Percentiles rank a stretch among this genome's conserved stretches.
Conservation (phyloP, 2,329 filamentous ascomycete species). For the Elsinoe necatrix region DNA sequence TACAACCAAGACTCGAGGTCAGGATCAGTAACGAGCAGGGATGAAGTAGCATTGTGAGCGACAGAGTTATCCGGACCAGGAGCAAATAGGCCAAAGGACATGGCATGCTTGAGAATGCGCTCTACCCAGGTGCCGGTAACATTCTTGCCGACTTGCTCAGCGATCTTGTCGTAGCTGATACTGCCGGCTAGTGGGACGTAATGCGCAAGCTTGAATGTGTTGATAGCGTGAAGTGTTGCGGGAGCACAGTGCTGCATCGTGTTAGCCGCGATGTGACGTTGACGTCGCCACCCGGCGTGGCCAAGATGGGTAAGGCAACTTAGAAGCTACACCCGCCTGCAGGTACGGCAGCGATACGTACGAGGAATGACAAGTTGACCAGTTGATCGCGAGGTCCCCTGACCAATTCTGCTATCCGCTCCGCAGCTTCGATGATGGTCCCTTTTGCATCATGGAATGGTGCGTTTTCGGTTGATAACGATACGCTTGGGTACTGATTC, state of each 20-base stretch:
- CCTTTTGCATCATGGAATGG: slow-evolving; percentile 15
- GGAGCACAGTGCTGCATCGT: slow-evolving; percentile 14
- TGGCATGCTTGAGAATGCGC: slow-evolving; percentile 20
- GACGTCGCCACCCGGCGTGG: slow-evolving; percentile 7
- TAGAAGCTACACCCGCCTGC: not conserved
- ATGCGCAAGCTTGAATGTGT: slow-evolving; percentile 11
- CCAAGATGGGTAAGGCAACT: slow-evolving; percentile 6
- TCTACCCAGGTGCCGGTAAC: slow-evolving; percentile 19
- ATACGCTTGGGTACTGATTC: slow-evolving; percentile 12
- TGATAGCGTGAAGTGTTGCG: slow-evolving; percentile 15
- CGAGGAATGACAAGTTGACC: slow-evolving; percentile 15
- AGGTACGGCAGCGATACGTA: not conserved
- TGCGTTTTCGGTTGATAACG: slow-evolving; percentile 16
- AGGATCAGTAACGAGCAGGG: slow-evolving; percentile 21
- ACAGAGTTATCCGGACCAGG: slow-evolving; percentile 17
- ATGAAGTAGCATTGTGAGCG: slow-evolving; percentile 19
- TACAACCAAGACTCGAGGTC: slow-evolving; percentile 22
- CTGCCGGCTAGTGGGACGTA: slow-evolving; percentile 12
- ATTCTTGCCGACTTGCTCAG: slow-evolving; percentile 14
- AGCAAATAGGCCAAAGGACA: slow-evolving; percentile 20
- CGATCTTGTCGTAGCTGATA: slow-evolving; percentile 15
- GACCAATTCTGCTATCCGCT: slow-evolving; percentile 15
- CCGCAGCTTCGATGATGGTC: slow-evolving; percentile 15
- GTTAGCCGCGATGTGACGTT: slow-evolving; percentile 3
- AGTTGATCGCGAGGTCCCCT: slow-evolving; percentile 15